These are phyloP conservation scores for Eucalyptus sideroxylon DNA, from an alignment of 345 rosid genomes.

Conservation along the genomic window DNA sequence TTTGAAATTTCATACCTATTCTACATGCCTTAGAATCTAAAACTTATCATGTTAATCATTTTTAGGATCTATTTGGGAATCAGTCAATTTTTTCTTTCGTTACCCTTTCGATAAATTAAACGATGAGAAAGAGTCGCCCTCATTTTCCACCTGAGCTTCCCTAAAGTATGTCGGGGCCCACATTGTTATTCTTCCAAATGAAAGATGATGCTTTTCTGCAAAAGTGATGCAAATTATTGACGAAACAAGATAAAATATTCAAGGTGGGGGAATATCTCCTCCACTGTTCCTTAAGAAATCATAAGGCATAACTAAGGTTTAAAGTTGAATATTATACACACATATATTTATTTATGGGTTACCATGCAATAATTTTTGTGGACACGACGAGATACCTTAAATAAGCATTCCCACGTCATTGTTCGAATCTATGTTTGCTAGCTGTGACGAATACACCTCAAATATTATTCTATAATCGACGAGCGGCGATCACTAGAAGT, in stretches of 20 bases:
- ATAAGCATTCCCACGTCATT: not conserved
- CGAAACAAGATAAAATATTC: not conserved
- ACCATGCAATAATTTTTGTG: not conserved
- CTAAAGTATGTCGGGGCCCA: not conserved
- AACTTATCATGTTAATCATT: not conserved
- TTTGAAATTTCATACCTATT: accelerated
- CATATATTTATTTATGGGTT: not conserved
- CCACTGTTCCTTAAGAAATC: not conserved
- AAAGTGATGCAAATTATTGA: not conserved
- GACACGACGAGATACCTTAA: not conserved
- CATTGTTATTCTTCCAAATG: not conserved
- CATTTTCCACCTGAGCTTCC: not conserved
- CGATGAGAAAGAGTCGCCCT: not conserved
- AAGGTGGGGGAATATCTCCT: not conserved
- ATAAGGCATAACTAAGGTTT: not conserved
- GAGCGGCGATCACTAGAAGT: not conserved
- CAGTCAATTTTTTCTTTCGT: accelerated
- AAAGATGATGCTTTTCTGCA: not conserved
- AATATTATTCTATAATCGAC: not conserved
- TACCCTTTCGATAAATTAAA: not conserved
- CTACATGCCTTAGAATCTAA: accelerated
- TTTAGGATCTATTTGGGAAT: not conserved
- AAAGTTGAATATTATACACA: not conserved
- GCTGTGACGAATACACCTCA: not conserved
- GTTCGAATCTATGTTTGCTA: not conserved